Conservation (phyloP, 345 rosid genomes). For the Cardiospermum halicacabum region DNA sequence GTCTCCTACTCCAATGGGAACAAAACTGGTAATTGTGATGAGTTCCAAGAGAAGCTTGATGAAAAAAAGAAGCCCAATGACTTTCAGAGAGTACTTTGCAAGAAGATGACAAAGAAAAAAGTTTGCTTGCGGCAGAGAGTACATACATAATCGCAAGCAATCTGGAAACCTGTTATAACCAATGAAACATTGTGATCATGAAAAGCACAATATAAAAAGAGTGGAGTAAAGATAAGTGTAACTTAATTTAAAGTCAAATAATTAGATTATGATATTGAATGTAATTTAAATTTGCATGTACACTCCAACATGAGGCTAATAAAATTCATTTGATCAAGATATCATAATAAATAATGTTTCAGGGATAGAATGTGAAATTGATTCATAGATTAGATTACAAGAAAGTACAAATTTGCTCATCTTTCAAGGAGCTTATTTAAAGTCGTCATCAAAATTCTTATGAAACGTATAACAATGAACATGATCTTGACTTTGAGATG, state of each 20-base stretch:
- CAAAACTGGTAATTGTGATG: conserved; percentile 60
- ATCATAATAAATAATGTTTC: not conserved
- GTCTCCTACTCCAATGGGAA: conserved; percentile 37
- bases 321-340: not conserved
- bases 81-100: conserved; percentile 59
- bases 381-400: not conserved
- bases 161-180: conserved; percentile 58
- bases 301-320: not conserved
- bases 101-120: conserved; percentile 34
- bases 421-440: not conserved
- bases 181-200: conserved; percentile 12
- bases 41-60: conserved; percentile 91
- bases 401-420: not conserved
- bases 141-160: conserved; percentile 59
- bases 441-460: conserved; percentile 1
- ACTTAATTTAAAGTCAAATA: not conserved
- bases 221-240: not conserved
- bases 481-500: not conserved
- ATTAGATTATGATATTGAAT: not conserved
- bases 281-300: not conserved
- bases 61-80: conserved; percentile 91
- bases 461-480: not conserved
- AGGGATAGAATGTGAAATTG: not conserved
- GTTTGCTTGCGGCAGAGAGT: conserved; percentile 51
- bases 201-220: not conserved